These are phyloP conservation scores for Colletotrichum gigasporum DNA, from an alignment of 2,329 filamentous ascomycete genomes.

Conservation along the genomic window DNA sequence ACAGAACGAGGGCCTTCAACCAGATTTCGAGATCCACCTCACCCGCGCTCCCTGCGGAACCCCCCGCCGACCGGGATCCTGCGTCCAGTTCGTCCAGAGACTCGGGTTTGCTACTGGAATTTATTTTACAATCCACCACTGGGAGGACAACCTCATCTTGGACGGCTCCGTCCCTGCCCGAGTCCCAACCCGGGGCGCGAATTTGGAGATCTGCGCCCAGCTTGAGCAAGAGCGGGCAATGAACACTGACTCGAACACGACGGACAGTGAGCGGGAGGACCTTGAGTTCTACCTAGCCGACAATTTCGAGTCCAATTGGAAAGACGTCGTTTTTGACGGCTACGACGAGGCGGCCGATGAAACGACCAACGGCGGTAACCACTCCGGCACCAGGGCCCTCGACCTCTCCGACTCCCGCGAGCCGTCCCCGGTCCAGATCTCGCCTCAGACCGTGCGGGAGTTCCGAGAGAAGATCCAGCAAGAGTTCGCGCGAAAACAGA, in stretches of 20 bases:
- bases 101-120: neutral
- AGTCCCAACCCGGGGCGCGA: too few relatives aligned
- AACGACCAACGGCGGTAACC: neutral
- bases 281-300: neutral
- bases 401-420: too few relatives aligned
- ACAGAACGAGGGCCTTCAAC: fast-evolving
- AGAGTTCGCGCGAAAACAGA: neutral
- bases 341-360: neutral
- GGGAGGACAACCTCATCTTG: neutral
- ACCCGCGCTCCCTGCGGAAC: neutral
- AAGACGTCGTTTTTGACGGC: fast-evolving
- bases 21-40: neutral
- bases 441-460: neutral
- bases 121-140: neutral
- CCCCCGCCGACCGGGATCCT: neutral
- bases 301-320: neutral
- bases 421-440: too few relatives aligned
- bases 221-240: neutral
- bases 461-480: neutral
- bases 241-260: neutral
- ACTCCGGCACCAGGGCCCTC: neutral
- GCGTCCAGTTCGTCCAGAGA: neutral
- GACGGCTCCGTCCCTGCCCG: neutral
- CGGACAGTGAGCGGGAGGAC: neutral
- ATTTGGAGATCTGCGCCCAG: too few relatives aligned